Base-by-base conservation (phyloP, 2,329 filamentous ascomycete species). In the Calonectria pteridis region DNA sequence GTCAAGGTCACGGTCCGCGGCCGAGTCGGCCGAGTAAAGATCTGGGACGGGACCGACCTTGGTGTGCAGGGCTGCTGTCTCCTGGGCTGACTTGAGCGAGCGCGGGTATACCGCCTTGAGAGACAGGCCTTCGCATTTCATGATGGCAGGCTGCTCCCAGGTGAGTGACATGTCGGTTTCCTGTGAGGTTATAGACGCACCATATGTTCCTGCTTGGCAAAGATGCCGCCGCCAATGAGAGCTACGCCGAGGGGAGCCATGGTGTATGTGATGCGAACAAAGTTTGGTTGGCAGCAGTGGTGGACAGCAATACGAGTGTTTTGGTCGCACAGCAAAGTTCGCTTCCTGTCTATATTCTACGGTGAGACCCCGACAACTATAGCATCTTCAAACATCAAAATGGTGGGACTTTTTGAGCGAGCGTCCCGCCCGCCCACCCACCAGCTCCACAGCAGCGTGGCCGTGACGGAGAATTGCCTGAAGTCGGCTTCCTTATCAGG, bases 51-150 rank as follows among this genome's bases (percentile, higher is more conserved):
- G 65, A 70, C 70, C 69, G 73, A 79, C 50, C 35, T 82, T 79
- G 76, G 81, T 81, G 26, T 86, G 82, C 26, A 87, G 84, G 2
- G 83, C 81, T 20, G 85, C 84, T 4, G 88, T 84, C 18, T 81
- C 82, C 75, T 89, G 80, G n/a, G 91, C 92, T 0, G 91, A 91
- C 23, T 86, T 83, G 65, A 90, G 86, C 14, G 90, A 91, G 67
- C 92, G 90, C 4, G 92, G 93, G 84, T 92, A 94, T 76, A 93
- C 86, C 28, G 92, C 91, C 83, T 91, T 93, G 76, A 94, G 87
- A 16, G 84, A 82, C 14, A 94, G 84, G 46, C 80, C 69, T 11
- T 86, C 81, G 68, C 84, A 87, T 33, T 88, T 87, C 76, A 89
- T 84, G 67, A 94, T 88, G 55, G 92, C 93, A 16, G 93, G 93